A percentile compares a stretch with the other conserved stretches of the same genome.
These are phyloP conservation scores for Aspergillus terreus DNA, from an alignment of 2,329 filamentous ascomycete genomes.

Conservation along the genomic window DNA sequence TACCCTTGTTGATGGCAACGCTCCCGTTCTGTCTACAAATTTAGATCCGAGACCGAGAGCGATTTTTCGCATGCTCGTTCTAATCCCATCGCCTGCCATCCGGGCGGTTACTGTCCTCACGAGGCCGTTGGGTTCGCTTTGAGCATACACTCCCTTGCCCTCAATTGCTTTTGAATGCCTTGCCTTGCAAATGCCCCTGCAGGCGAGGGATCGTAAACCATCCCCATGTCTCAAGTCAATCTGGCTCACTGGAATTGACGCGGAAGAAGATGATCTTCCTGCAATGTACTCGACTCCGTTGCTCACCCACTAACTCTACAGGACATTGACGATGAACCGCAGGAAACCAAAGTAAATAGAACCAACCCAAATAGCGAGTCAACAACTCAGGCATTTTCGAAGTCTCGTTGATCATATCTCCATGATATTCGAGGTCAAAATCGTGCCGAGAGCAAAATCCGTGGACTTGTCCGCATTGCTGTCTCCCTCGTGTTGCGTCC, in stretches of 20 bases:
- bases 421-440: conserved; percentile 46
- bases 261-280: conserved; percentile 13
- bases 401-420: conserved; percentile 40
- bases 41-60: conserved; percentile 40
- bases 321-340: neutral
- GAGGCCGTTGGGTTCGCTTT: conserved; percentile 44
- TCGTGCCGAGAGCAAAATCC: conserved; percentile 37
- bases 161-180: neutral
- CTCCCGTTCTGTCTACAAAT: conserved; percentile 39
- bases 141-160: conserved; percentile 34
- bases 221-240: neutral
- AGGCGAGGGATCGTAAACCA: neutral
- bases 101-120: conserved; percentile 16
- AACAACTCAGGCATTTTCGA: conserved; percentile 37
- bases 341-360: neutral
- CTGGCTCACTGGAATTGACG: neutral
- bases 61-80: conserved; percentile 35
- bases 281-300: neutral
- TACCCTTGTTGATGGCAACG: conserved; percentile 42
- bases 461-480: conserved; percentile 22
- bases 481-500: conserved; percentile 44
- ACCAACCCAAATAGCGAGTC: neutral
- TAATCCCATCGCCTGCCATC: conserved; percentile 38
- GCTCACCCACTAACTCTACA: conserved; percentile 4
- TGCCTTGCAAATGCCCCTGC: neutral